Base-by-base conservation (phyloP, 1,139 yeast species). In the Zygosaccharomyces pseudobailii region DNA sequence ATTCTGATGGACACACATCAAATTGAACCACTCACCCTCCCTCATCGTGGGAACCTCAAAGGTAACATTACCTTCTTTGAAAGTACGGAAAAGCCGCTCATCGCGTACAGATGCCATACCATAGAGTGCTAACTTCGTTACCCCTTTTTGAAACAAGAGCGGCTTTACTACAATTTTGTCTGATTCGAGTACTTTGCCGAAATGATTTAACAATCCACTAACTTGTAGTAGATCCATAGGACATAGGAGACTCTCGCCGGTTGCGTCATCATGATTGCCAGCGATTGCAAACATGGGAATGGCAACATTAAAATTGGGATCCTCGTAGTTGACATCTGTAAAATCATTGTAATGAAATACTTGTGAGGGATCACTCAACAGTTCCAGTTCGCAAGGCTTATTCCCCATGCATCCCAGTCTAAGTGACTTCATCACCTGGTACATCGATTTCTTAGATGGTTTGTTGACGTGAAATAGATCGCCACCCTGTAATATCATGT, bases 211-310 rank as follows among this genome's bases (percentile, higher is more conserved):
- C 43, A 90, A 70, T 0, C 98, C 98, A 0, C 89, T 71, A 3
- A 85, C 88, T 27, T 88, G 80, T 17, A 94, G 69, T 3, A 94
- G 71, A 65, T 92, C 98, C 72, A 92, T 73, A 0, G 98, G 96
- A 54, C 90, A 83, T n/a, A 92, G 71, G 50, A 88, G 70, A 3
- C 85, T 86, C 43, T 82, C 87, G 0, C 98, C 98, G 0, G 96
- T 87, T 1, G 96, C 89, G 68, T 92, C 98, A 66, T 92, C 99
- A 65, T 92, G 99, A 60, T 92, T 92, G 3, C 99, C 99, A 48
- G 92, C 82, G 7, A 94, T 92, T 8, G 94, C 94, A 72, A 92
- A 89, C 20, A 92, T 79, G 0, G 99, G 99, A n/a, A 89, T 78
- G 0, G 95, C 82, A 2, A 92, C 83, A 65, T 92, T 92, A 50